Evolutionary conservation across 78 protist species (phyloP), one percentile per base, ranked within the genome.

Genomic region (Dictyostelium capitatum): DNA sequence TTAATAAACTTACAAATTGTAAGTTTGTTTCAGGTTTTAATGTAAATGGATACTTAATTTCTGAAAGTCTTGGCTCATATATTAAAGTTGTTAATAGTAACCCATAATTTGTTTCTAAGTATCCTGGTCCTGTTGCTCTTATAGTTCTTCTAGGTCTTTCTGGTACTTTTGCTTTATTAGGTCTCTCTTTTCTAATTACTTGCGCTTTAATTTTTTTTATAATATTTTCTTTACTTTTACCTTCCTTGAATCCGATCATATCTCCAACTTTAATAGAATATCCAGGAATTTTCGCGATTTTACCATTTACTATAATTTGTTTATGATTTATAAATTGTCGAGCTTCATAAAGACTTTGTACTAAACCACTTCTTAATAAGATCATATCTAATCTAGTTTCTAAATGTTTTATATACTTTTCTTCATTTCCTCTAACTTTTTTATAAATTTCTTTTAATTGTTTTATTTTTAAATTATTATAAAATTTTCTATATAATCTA

Each of bases 341-440:
- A n/a, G 74, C 74, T 65, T 65, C 74, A 65, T 65, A 65, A 28
- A 65, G 9, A 65, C 74, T 65, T 65, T n/a, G 20, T 30, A 65
- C 74, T 28, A 37, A 56, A 15, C 75, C 64, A 54, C 46, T 82
- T 69, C 32, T 82, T 25, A 32, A 56, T 82, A 80, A 70, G 0
- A 70, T 46, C 79, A 70, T 70, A 70, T 70, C 79, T 46, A 70
- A 43, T 70, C 79, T 70, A 14, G 32, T 65, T 65, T 65, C 74
- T 30, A 65, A 65, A 14, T 9, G 3, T 65, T 30, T 2, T 14
- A 65, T 30, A n/a, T n/a, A n/a, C 7, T 30, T 4, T 11, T 65
- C 20, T 14, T 65, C 74, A 6, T 65, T 65, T 30, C 74, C 74
- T 65, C 30, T 65, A 65, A n/a, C 20, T 14, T 65, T 30, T 30